phyloP scores from a whole-genome alignment of 1,284 basidiomycete species.

The Peniophora sp. region DNA sequence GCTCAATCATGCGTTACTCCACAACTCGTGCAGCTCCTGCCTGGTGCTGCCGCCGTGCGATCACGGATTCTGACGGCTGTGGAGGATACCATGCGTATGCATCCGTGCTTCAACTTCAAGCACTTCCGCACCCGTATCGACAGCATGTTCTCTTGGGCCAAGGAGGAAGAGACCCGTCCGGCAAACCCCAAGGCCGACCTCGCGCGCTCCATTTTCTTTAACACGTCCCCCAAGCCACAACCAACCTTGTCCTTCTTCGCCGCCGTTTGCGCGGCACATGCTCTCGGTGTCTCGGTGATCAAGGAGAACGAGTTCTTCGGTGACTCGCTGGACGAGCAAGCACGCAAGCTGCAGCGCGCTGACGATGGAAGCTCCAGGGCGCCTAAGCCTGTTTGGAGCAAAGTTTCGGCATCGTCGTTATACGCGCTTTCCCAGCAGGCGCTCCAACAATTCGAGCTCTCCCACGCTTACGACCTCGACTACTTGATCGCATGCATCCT shows the following conservation, averaged over 20 bases:
- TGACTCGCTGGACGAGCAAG: constrained; percentile 6
- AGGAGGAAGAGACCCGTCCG: constrained; percentile 9
- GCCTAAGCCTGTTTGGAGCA: constrained; percentile 11
- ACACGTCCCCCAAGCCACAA: constrained; percentile 10
- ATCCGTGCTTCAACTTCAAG: constrained; percentile 43
- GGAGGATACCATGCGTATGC: constrained; percentile 37
- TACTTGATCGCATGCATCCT: constrained; percentile 43
- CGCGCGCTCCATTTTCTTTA: constrained; percentile 31
- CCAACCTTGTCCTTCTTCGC: constrained; percentile 54
- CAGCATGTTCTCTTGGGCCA: constrained; percentile 35
- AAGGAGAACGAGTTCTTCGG: constrained; percentile 15
- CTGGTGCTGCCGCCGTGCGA: constrained; percentile 27
- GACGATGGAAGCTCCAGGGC: constrained; percentile 6
- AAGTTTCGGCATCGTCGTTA: constrained; percentile 26
- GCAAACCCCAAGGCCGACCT: constrained; percentile 19
- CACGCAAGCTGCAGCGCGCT: constrained; percentile 9
- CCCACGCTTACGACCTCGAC: constrained; percentile 39
- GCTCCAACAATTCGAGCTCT: constrained; percentile 32
- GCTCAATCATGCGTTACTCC: constrained; percentile 15
- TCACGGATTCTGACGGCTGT: constrained; percentile 29
- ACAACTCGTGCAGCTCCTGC: constrained; percentile 30
- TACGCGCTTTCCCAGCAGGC: constrained; percentile 40
- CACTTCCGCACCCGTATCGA: constrained; percentile 39
- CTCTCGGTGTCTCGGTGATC: constrained; percentile 41
- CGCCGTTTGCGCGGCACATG: constrained; percentile 43